A percentile compares a stretch with the other conserved stretches of the same genome.
phyloP scores from a whole-genome alignment of 1,284 basidiomycete genomes.

The Ceratorhiza oryzae-sativae region DNA sequence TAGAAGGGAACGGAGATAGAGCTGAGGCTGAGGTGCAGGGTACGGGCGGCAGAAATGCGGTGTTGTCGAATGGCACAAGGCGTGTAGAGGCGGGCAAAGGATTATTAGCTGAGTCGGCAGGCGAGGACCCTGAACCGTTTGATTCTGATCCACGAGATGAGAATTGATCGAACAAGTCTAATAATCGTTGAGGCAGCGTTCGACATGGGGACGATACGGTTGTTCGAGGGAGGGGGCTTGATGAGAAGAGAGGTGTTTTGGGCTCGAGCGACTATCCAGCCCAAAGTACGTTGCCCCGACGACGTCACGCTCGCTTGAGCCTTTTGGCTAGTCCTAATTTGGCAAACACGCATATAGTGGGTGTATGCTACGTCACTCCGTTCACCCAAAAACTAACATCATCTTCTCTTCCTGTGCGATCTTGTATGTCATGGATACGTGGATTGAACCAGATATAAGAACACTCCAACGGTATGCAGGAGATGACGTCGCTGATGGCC shows the following conservation, averaged over 20 bases:
- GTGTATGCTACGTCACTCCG: conserved; percentile 8
- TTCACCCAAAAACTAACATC: not conserved
- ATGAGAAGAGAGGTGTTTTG: not conserved
- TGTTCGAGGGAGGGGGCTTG: not conserved
- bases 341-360: not conserved
- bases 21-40: not conserved
- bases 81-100: conserved; percentile 5
- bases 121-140: not conserved
- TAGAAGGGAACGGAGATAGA: conserved; percentile 13
- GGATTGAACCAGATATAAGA: too few relatives aligned
- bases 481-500: too few relatives aligned
- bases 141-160: not conserved
- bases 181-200: not conserved
- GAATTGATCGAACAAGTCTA: conserved; percentile 1
- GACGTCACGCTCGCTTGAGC: conserved; percentile 8
- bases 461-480: too few relatives aligned
- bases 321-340: not conserved
- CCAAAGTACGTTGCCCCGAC: not conserved
- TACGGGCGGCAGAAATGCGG: conserved; percentile 6
- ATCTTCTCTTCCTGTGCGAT: not conserved
- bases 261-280: not conserved
- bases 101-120: not conserved
- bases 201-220: not conserved
- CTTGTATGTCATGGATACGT: not conserved
- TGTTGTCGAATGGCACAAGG: conserved; percentile 21